phyloP scores from a whole-genome alignment of 768 basidiomycete genomes.

The Russula dissimulans region DNA sequence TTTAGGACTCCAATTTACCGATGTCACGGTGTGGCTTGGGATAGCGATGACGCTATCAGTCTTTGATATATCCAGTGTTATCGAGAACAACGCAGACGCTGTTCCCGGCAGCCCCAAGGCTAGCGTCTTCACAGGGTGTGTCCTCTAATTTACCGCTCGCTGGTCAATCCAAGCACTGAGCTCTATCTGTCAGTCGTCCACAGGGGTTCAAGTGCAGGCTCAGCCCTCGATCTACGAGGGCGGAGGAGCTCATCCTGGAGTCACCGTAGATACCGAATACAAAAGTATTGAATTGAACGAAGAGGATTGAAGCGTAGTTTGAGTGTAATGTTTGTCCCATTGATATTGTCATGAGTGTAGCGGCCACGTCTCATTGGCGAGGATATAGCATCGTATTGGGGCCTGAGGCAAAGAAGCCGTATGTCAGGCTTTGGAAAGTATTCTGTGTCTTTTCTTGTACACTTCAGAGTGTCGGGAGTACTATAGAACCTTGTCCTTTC shows the following conservation, averaged over 20 bases:
- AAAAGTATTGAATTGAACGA: background rate
- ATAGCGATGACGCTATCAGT: constrained; percentile 1
- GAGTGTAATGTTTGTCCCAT: background rate
- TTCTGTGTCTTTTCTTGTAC: too few species aligned
- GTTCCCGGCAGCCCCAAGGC: background rate
- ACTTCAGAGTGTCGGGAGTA: too few species aligned
- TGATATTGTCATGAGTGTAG: too few species aligned
- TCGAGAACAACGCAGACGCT: background rate
- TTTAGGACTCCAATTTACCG: constrained; percentile 1
- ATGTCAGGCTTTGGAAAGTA: too few species aligned
- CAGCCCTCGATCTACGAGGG: background rate
- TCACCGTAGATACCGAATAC: background rate
- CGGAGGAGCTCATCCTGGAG: constrained; percentile 1
- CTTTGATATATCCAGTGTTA: background rate
- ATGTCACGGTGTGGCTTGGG: constrained; percentile 6
- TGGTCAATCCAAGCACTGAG: background rate
- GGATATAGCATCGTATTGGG: too few species aligned
- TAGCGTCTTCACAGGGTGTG: background rate
- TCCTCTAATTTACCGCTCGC: background rate
- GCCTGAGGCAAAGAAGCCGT: too few species aligned
- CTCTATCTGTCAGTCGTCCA: background rate
- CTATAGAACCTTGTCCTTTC: too few species aligned
- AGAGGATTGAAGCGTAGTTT: background rate
- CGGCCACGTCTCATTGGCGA: too few species aligned
- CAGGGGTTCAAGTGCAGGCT: background rate